Conservation (phyloP, 805 yeast genomes). For the Saccharomycopsis vini region DNA sequence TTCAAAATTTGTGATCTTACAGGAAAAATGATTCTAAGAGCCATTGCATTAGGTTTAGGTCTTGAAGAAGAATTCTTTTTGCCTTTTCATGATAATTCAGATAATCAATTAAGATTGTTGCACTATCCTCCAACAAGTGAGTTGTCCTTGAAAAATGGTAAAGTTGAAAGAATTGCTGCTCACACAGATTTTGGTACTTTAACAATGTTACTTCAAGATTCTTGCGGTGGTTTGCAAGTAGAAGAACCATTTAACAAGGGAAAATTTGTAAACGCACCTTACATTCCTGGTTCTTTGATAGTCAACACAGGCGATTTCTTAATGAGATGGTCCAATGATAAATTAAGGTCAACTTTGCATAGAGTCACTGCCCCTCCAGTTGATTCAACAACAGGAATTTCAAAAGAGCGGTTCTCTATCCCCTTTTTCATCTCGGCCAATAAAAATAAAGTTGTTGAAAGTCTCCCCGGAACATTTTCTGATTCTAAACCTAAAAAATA, state of each 20-base stretch:
- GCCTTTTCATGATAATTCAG: conserved; percentile 21
- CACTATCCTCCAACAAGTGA: conserved; percentile 24
- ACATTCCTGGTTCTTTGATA: conserved; percentile 24
- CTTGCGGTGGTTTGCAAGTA: conserved; percentile 24
- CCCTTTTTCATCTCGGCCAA: conserved; percentile 23
- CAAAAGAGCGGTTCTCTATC: conserved; percentile 23
- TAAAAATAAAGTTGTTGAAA: conserved; percentile 21
- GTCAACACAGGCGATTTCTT: conserved; percentile 35
- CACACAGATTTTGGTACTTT: conserved; percentile 25
- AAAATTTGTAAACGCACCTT: conserved; percentile 21
- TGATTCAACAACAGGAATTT: conserved; percentile 27
- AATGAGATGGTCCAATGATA: conserved; percentile 37
- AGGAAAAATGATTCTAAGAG: conserved; percentile 20
- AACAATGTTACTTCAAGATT: conserved; percentile 24
- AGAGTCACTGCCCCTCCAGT: conserved; percentile 38
- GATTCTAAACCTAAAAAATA: conserved; percentile 23
- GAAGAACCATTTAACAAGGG: conserved; percentile 19
- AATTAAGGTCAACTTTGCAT: conserved; percentile 37
- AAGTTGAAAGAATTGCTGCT: conserved; percentile 24
- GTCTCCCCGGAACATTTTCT: conserved; percentile 23
- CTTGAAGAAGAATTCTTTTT: conserved; percentile 21
- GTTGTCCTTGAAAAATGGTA: conserved; percentile 11
- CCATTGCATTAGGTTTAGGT: conserved; percentile 23
- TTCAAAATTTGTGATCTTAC: conserved; percentile 18
- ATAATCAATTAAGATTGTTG: conserved; percentile 22